phyloP scores from a whole-genome alignment of 352 stramenopile species.

The Pseudoperonospora humuli region DNA sequence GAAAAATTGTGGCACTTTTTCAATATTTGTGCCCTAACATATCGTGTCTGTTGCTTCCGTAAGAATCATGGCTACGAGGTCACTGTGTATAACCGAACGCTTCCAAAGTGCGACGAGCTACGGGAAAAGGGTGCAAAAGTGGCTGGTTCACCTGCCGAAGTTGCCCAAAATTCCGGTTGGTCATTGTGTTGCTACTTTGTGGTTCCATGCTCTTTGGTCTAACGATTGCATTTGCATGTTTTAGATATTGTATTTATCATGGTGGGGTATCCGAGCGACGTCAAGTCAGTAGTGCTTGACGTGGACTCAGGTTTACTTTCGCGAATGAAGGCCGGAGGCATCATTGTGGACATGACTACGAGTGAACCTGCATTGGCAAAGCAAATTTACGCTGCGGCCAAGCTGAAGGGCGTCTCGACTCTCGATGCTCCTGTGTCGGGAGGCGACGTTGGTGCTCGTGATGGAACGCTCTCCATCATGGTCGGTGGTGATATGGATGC shows the following conservation, averaged over 20 bases:
- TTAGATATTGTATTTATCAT: slow-evolving; percentile 88
- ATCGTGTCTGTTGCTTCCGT: not conserved
- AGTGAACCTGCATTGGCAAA: slow-evolving; percentile 83
- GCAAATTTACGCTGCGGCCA: slow-evolving; percentile 75
- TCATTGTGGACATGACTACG: slow-evolving; percentile 89
- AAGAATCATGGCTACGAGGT: slow-evolving; percentile 80
- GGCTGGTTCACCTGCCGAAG: slow-evolving; percentile 64
- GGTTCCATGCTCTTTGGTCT: not conserved
- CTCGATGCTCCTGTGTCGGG: slow-evolving; percentile 82
- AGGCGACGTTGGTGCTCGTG: slow-evolving; percentile 82
- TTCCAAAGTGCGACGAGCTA: slow-evolving; percentile 70
- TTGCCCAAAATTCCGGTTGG: slow-evolving; percentile 64
- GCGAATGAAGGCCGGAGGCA: slow-evolving; percentile 65
- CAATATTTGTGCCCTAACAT: not conserved
- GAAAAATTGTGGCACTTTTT: not conserved
- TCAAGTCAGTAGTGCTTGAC: slow-evolving; percentile 69
- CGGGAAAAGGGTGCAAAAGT: slow-evolving; percentile 72
- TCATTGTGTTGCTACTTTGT: not conserved
- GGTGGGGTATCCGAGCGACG: slow-evolving; percentile 81
- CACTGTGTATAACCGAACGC: slow-evolving; percentile 81
- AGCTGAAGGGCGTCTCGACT: slow-evolving; percentile 60
- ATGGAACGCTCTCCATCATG: slow-evolving; percentile 87
- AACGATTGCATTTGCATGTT: not conserved
- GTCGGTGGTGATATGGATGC: slow-evolving; percentile 80
- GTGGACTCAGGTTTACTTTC: slow-evolving; percentile 53